Evolutionary conservation across 2,329 filamentous ascomycete genomes (phyloP).

Genomic region (Cercospora sp.): DNA sequence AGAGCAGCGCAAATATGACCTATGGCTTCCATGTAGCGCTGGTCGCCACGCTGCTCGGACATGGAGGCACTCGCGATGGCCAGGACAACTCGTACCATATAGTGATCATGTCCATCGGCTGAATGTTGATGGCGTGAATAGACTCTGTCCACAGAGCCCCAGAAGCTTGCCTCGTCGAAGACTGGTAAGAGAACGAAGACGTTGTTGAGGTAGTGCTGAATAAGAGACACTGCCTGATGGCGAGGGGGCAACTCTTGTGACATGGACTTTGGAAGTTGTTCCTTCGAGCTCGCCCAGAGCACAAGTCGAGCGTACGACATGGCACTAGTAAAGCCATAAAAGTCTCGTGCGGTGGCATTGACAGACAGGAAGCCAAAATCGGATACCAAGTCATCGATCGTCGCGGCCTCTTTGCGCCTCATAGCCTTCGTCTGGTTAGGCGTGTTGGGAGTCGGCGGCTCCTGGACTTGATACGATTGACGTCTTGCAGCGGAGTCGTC

Average conservation of each 20-base stretch:
- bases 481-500: slow-evolving; percentile 56
- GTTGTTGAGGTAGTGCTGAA: slow-evolving; percentile 83
- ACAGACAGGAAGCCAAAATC: slow-evolving; percentile 95
- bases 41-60: slow-evolving; percentile 65
- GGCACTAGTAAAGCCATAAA: slow-evolving; percentile 80
- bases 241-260: slow-evolving; percentile 67
- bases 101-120: slow-evolving; percentile 70
- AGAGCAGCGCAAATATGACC: slow-evolving; percentile 67
- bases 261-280: slow-evolving; percentile 64
- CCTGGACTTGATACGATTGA: slow-evolving; percentile 33
- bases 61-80: slow-evolving; percentile 76
- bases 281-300: slow-evolving; percentile 75
- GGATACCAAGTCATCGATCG: slow-evolving; percentile 88
- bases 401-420: slow-evolving; percentile 68
- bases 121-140: slow-evolving; percentile 69
- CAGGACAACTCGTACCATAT: slow-evolving; percentile 84
- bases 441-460: slow-evolving; percentile 31
- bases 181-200: slow-evolving; percentile 78
- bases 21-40: slow-evolving; percentile 62
- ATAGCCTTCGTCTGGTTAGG: slow-evolving; percentile 42
- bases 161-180: slow-evolving; percentile 76
- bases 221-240: slow-evolving; percentile 64
- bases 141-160: slow-evolving; percentile 75
- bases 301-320: slow-evolving; percentile 92
- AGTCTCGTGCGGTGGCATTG: slow-evolving; percentile 91